phyloP scores from a whole-genome alignment of 768 basidiomycete species.

The Naganishia onofrii region DNA sequence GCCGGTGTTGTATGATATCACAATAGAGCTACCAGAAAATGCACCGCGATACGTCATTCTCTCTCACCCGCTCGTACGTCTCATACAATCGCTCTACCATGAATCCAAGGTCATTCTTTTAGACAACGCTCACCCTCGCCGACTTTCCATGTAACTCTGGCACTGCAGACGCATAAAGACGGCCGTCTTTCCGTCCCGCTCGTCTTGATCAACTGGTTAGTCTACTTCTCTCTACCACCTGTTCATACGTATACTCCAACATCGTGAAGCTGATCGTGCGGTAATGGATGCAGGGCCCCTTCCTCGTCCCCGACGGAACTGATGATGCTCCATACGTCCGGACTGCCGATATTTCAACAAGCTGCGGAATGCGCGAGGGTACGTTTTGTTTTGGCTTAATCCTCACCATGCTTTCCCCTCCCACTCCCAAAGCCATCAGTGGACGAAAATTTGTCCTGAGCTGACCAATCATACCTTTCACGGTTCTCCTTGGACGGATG shows the following conservation, averaged over 20 bases:
- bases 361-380: slow-evolving; percentile 57
- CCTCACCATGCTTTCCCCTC: background rate
- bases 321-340: slow-evolving; percentile 78
- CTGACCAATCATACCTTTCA: too few species aligned
- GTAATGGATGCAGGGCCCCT: slow-evolving; percentile 60
- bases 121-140: too few species aligned
- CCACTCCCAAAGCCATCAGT: background rate
- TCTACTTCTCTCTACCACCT: background rate
- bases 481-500: too few species aligned
- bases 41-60: slow-evolving; percentile 80
- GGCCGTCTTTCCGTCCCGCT: slow-evolving; percentile 82
- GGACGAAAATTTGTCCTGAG: too few species aligned
- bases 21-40: slow-evolving; percentile 73
- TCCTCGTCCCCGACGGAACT: slow-evolving; percentile 70
- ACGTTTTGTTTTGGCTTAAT: slow-evolving; percentile 1
- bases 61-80: slow-evolving; percentile 66
- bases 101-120: too few species aligned
- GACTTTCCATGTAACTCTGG: too few species aligned
- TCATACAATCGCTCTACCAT: too few species aligned
- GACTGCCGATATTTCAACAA: slow-evolving; percentile 69
- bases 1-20: slow-evolving; percentile 43
- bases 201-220: slow-evolving; percentile 73
- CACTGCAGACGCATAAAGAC: slow-evolving; percentile 67
- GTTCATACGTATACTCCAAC: too few species aligned
- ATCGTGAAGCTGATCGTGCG: too few species aligned